Percentiles rank a stretch among this genome's conserved stretches.
These are phyloP conservation scores for Backusella circina DNA, from an alignment of 192 early-diverging fungal species.

Conservation along the genomic window DNA sequence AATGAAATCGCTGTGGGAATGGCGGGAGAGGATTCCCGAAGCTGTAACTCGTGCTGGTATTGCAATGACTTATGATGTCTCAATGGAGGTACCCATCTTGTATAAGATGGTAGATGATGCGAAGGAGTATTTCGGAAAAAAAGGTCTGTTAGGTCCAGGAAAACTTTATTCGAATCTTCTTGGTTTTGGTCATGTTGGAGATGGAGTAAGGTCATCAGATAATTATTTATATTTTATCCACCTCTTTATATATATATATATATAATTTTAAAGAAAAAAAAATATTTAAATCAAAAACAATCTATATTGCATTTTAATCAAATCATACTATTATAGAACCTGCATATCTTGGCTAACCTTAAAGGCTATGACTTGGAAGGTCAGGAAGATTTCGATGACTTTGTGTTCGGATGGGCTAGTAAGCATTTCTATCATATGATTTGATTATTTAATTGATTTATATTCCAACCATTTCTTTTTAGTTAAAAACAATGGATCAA, in stretches of 20 bases:
- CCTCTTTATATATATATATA: neutral
- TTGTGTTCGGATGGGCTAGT: conserved; percentile 85
- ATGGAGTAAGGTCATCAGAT: conserved; percentile 55
- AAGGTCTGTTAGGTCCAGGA: conserved; percentile 53
- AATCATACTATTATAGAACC: conserved; percentile 45
- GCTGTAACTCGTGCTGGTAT: conserved; percentile 79
- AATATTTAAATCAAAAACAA: neutral
- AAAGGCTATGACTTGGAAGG: conserved; percentile 57
- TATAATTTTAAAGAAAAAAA: neutral
- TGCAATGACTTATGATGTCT: conserved; percentile 93
- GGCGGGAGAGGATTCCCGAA: conserved; percentile 93
- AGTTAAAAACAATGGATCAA: conserved; percentile 55
- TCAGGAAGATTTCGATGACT: conserved; percentile 78
- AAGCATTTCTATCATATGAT: neutral
- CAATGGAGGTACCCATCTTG: conserved; percentile 77
- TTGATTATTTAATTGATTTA: neutral
- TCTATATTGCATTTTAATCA: neutral
- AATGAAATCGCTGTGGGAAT: conserved; percentile 73
- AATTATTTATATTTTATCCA: neutral
- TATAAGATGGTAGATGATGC: conserved; percentile 81
- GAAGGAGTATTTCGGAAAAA: conserved; percentile 51
- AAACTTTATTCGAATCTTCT: conserved; percentile 62
- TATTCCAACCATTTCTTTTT: neutral
- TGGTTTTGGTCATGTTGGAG: conserved; percentile 96
- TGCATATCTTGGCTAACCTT: conserved; percentile 88